Conservation (phyloP, 2,329 filamentous ascomycete species). For the Cytospora piceae region DNA sequence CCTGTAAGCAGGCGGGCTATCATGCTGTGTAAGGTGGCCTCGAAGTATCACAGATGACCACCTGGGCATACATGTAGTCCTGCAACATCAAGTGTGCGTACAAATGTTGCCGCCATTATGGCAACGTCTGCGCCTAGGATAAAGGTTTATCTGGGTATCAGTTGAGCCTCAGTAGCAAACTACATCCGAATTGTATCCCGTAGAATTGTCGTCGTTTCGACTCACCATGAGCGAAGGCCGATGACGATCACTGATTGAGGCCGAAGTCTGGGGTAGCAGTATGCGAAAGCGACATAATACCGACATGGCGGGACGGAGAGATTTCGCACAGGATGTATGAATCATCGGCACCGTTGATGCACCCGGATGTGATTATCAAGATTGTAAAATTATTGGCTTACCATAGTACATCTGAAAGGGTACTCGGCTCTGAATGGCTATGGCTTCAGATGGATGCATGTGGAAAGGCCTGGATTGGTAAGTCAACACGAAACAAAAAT, state of each 20-base stretch:
- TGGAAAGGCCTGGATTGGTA: conserved; percentile 20
- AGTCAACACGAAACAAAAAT: conserved; percentile 6
- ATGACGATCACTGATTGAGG: background rate
- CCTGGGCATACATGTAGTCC: no score
- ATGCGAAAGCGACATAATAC: conserved; percentile 13
- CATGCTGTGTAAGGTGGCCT: conserved; percentile 7
- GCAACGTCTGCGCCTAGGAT: no score
- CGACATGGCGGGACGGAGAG: conserved; percentile 4
- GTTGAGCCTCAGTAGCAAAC: no score
- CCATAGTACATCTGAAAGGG: no score
- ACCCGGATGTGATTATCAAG: no score
- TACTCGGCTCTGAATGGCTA: background rate
- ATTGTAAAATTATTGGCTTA: no score
- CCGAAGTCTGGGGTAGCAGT: conserved; percentile 3
- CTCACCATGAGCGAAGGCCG: conserved; percentile 9
- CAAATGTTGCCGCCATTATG: no score
- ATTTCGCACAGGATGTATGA: conserved; percentile 13
- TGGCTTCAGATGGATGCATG: background rate
- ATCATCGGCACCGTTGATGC: conserved; percentile 10
- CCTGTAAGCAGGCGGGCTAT: background rate
- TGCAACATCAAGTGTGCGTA: no score
- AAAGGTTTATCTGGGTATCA: no score
- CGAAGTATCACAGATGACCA: background rate
- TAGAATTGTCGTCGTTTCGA: conserved; percentile 4
- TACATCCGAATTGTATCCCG: background rate